Conservation (phyloP, 2,329 filamentous ascomycete genomes). For the Fusarium zealandicum region DNA sequence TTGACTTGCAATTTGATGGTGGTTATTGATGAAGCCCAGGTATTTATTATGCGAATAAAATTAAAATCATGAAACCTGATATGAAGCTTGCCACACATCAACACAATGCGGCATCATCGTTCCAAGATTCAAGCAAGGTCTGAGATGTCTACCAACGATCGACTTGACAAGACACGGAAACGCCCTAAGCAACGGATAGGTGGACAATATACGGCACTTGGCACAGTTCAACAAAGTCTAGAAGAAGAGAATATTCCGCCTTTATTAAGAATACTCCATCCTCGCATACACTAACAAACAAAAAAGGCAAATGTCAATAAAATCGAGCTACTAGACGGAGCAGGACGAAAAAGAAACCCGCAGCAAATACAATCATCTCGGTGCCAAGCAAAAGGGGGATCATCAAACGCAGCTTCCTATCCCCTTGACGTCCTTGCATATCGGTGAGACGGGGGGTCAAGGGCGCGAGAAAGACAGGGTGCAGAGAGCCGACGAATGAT, state of each 20-base stretch:
- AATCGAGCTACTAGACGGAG: conserved; percentile 17
- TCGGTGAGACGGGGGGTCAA: conserved; percentile 1
- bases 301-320: conserved; percentile 22
- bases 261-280: conserved; percentile 43
- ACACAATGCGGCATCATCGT: too few species aligned
- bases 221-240: not conserved
- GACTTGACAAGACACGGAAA: too few species aligned
- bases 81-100: too few species aligned
- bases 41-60: too few species aligned
- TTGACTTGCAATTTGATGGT: too few species aligned
- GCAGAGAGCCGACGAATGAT: conserved; percentile 14
- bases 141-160: too few species aligned
- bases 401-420: not conserved
- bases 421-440: conserved; percentile 1
- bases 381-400: conserved; percentile 11
- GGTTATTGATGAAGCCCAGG: too few species aligned
- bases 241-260: conserved; percentile 39
- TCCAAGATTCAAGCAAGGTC: too few species aligned
- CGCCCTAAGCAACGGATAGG: not conserved
- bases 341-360: conserved; percentile 32
- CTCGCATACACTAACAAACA: conserved; percentile 24
- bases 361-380: conserved; percentile 14
- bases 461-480: not conserved
- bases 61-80: too few species aligned
- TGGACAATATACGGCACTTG: not conserved